Percentiles rank a stretch among this genome's conserved stretches.
These are phyloP conservation scores for Acrodontium crateriforme DNA, from an alignment of 2,329 filamentous ascomycete genomes.

Conservation along the genomic window DNA sequence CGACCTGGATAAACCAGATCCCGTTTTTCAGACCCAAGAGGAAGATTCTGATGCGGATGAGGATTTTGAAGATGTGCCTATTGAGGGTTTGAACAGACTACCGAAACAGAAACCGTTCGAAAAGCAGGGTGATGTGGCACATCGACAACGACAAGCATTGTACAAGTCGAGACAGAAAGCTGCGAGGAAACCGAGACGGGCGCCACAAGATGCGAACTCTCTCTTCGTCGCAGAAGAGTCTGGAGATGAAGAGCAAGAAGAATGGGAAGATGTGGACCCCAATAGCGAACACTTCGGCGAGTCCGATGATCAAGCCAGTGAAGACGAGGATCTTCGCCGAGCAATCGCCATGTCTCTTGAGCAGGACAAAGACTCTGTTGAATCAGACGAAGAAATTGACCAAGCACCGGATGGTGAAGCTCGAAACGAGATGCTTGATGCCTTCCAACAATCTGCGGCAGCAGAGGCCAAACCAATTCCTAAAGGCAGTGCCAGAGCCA, in stretches of 20 bases:
- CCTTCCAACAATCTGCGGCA: constrained; percentile 32
- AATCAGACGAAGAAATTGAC: constrained; percentile 25
- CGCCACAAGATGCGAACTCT: constrained; percentile 34
- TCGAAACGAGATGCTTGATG: constrained; percentile 28
- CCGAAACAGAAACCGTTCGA: constrained; percentile 42
- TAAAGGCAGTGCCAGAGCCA: constrained; percentile 40
- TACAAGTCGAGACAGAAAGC: constrained; percentile 28
- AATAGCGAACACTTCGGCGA: constrained; percentile 44
- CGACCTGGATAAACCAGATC: constrained; percentile 60
- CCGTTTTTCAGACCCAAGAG: constrained; percentile 35
- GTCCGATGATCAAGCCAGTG: constrained; percentile 35
- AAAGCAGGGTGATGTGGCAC: constrained; percentile 13
- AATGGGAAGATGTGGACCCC: constrained; percentile 26
- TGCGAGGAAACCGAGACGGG: constrained; percentile 1
- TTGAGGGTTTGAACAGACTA: constrained; percentile 74
- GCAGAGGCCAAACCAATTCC: constrained; percentile 30
- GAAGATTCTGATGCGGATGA: constrained; percentile 46
- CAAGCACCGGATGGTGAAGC: constrained; percentile 32
- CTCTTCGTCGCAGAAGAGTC: constrained; percentile 35
- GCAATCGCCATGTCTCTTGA: constrained; percentile 77
- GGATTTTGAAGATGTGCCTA: constrained; percentile 85
- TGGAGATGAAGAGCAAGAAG: constrained; percentile 22
- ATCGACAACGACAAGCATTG: constrained; percentile 33
- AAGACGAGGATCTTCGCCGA: constrained; percentile 62
- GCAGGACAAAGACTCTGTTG: constrained; percentile 40